phyloP scores from a whole-genome alignment of 108 stramenopile species.

The Cyclotella sp. region DNA sequence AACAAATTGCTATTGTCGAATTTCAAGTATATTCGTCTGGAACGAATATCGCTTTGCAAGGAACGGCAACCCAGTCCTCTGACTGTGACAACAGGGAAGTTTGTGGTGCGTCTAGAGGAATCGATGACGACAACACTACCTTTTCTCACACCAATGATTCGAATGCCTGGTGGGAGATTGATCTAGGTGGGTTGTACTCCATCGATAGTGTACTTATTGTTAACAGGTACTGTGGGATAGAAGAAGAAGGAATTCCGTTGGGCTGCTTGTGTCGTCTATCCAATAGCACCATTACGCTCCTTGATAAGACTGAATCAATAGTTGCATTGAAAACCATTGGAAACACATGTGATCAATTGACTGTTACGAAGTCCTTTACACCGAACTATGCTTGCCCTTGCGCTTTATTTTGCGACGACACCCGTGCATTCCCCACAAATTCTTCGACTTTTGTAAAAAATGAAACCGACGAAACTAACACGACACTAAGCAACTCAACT shows the following conservation, averaged over 20 bases:
- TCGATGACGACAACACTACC: background rate
- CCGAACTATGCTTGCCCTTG: background rate
- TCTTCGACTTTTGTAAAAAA: too few relatives aligned
- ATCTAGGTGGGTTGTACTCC: background rate
- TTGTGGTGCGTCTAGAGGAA: background rate
- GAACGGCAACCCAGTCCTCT: conserved; percentile 1
- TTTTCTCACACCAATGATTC: background rate
- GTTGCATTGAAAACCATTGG: background rate
- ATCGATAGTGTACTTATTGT: background rate
- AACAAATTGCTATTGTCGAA: background rate
- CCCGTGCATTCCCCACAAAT: background rate
- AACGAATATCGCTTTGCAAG: background rate
- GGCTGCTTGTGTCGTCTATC: conserved; percentile 12
- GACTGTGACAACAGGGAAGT: background rate
- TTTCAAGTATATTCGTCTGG: background rate
- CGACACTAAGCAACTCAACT: background rate
- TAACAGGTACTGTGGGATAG: conserved; percentile 1
- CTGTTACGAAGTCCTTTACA: background rate
- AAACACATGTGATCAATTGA: background rate
- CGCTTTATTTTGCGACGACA: background rate
- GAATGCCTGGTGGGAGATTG: background rate
- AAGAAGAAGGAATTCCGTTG: too few relatives aligned
- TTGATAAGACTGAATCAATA: background rate
- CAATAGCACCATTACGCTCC: background rate
- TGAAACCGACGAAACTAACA: too few relatives aligned